Evolutionary conservation across 139 green algal species (phyloP), one percentile per base, ranked within the genome.

Genomic region (Chlorella vulgaris): DNA sequence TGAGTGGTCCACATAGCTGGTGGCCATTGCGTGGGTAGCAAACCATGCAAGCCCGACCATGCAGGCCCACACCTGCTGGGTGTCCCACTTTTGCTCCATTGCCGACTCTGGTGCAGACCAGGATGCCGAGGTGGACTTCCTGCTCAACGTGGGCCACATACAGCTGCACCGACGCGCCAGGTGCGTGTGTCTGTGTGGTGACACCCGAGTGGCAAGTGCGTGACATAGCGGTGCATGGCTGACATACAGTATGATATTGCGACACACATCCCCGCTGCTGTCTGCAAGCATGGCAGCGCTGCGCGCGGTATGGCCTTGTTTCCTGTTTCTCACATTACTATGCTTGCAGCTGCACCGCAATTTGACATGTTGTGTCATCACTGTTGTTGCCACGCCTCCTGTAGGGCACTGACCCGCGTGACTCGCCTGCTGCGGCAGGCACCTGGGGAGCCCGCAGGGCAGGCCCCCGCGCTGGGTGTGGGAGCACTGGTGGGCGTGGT

Each of bases 141-240:
- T 95, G 75, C 61, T 91, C 40, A 98, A 98, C 74, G 81, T 92
- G 26, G 90, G 86, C 4, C 94, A 98, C 78, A 86, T 98, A 68
- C 93, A 97, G 91, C 84, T 94, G 61, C 93, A 97, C 82, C 87
- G 94, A 31, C 89, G 92, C 39, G 82, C 74, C 47, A 79, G 81
- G 69, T 77, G 50, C 15, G 74, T 6, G 39, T 7, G 40, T 1
- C 28, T 39, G n/a, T n/a, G n/a, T n/a, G n/a, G n/a, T n/a, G n/a
- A n/a, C n/a, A n/a, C n/a, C 47, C 47, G 24, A 29, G 42, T 4
- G 13, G 36, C 4, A 8, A 7, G 63, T 38, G 4, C 22, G 61
- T 22, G 61, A 39, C 18, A 68, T 29, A 39, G 2, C 26, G 60
- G 60, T 28, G 22, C 60, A 3, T 8, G 26, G 60, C 13, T 7